Conservation (phyloP, 2,329 filamentous ascomycete genomes). For the Aureobasidium sp. region DNA sequence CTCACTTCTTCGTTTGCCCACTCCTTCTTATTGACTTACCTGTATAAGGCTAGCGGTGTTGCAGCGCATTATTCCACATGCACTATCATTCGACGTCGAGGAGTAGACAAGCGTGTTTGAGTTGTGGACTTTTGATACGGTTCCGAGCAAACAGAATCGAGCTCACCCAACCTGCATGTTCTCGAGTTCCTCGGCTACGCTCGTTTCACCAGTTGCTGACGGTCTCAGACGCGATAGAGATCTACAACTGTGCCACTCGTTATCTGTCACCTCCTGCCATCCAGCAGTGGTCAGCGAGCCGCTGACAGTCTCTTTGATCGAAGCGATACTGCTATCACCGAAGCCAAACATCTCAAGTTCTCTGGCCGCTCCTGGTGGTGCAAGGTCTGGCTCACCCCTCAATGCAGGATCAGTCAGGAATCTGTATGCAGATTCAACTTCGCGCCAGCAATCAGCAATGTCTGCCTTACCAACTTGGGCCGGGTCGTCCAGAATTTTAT, state of each 20-base stretch:
- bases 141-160: background rate
- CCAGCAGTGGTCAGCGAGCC: background rate
- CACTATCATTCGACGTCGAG: too few relatives aligned
- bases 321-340: background rate
- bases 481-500: conserved; percentile 29
- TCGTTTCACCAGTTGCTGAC: background rate
- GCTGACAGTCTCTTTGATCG: background rate
- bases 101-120: too few relatives aligned
- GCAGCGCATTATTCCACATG: too few relatives aligned
- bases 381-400: background rate
- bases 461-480: conserved; percentile 33
- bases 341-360: conserved; percentile 2
- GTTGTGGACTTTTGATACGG: background rate
- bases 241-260: conserved; percentile 1
- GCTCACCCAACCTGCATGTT: background rate
- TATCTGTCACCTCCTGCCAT: background rate
- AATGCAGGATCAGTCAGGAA: background rate
- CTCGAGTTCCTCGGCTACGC: background rate
- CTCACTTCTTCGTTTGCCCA: too few relatives aligned
- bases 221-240: background rate
- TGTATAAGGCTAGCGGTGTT: too few relatives aligned
- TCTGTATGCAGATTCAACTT: conserved; percentile 17
- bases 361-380: background rate
- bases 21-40: too few relatives aligned
- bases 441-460: conserved; percentile 30